Conservation (phyloP, 2,329 filamentous ascomycete species). For the Venturiaceae sp. region DNA sequence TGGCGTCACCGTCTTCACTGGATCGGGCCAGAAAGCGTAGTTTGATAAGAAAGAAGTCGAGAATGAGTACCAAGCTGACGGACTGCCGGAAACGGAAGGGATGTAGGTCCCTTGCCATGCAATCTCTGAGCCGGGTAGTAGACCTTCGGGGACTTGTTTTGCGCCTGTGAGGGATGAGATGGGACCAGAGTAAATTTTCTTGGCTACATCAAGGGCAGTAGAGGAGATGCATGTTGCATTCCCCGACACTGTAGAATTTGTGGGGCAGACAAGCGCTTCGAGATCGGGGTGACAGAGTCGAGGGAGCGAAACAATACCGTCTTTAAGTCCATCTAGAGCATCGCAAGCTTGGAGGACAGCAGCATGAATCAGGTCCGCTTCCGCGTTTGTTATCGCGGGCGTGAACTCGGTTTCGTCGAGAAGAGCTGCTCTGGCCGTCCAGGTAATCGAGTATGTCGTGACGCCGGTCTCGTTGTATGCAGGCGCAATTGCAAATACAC, state of each 20-base stretch:
- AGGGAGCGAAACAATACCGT: slow-evolving; percentile 4
- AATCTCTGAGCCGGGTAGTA: not conserved
- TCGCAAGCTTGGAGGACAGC: slow-evolving; percentile 3
- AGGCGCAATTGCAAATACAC: not conserved
- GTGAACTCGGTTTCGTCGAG: not conserved
- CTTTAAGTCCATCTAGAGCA: slow-evolving; percentile 3
- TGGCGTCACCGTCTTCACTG: not conserved
- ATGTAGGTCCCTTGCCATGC: not conserved
- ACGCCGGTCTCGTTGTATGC: not conserved
- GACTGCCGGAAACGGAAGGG: not conserved
- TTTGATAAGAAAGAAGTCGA: not conserved
- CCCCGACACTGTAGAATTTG: not conserved
- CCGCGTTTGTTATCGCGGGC: not conserved
- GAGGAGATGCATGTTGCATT: not conserved
- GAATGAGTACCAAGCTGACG: not conserved
- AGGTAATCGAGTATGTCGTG: not conserved
- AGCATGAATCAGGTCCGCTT: not conserved
- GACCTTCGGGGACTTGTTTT: not conserved
- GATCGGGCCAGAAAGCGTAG: not conserved
- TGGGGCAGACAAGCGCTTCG: not conserved
- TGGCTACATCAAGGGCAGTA: not conserved
- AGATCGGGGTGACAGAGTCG: not conserved
- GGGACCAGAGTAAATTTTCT: not conserved
- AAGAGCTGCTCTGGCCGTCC: not conserved
- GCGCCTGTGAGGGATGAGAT: not conserved